phyloP scores from a whole-genome alignment of 148 eudicot genomes.

The Rhododendron kiyosumense region DNA sequence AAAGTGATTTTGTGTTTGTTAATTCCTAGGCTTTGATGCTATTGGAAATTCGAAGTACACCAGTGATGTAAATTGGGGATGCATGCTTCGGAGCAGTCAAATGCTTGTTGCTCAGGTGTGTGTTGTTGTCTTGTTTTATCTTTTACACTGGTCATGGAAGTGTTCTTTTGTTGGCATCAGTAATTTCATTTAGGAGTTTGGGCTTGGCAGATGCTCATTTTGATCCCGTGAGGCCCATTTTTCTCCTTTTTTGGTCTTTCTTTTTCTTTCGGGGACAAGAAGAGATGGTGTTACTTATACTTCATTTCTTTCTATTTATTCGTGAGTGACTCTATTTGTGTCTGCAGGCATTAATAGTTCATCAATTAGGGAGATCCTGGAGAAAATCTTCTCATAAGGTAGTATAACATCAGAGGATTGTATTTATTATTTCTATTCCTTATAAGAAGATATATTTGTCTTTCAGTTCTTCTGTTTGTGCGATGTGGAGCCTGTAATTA shows the following conservation, averaged over 20 bases:
- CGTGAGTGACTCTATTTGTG: not conserved
- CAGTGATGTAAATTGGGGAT: conserved; percentile 95
- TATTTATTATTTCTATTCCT: not conserved
- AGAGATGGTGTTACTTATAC: not conserved
- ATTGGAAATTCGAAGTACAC: conserved; percentile 86
- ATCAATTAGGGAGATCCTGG: conserved; percentile 85
- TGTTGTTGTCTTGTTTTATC: not conserved
- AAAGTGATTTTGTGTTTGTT: conserved; percentile 5
- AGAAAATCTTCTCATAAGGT: conserved; percentile 70
- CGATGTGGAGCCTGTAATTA: not conserved
- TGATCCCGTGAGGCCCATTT: not conserved
- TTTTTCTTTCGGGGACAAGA: not conserved
- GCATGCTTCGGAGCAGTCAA: conserved; percentile 98
- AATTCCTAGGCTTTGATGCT: conserved; percentile 59
- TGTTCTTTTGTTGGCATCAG: not conserved
- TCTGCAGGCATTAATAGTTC: conserved; percentile 70
- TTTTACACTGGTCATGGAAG: not conserved
- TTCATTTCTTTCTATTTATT: not conserved
- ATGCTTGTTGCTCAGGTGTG: conserved; percentile 95
- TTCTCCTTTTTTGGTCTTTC: not conserved
- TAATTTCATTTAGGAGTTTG: not conserved
- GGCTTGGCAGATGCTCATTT: conserved; percentile 6
- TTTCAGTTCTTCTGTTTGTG: not conserved
- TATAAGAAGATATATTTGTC: not conserved
- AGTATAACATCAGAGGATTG: not conserved